A percentile compares a stretch with the other conserved stretches of the same genome.
Evolutionary conservation across 2,329 filamentous ascomycete genomes (phyloP).

Genomic region (Chalaropsis ovoidea): DNA sequence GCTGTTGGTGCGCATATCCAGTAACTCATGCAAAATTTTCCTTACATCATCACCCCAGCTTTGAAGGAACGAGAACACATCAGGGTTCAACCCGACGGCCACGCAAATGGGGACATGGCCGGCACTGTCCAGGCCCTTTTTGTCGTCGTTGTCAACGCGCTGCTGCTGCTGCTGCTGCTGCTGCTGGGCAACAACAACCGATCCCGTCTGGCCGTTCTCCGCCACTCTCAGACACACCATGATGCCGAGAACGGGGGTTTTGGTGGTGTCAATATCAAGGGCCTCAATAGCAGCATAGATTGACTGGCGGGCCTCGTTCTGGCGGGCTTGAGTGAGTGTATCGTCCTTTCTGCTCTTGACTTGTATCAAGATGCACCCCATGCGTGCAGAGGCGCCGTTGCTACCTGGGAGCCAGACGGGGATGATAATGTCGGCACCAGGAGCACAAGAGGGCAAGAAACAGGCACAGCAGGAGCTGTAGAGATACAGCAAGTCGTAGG

Average conservation of each 20-base stretch:
- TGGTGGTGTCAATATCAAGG: not conserved
- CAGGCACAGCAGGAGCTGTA: not conserved
- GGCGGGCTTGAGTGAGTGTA: not conserved
- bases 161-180: too few relatives aligned
- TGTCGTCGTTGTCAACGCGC: too few relatives aligned
- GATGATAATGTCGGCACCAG: conserved; percentile 5
- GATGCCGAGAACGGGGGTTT: not conserved
- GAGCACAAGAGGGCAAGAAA: not conserved
- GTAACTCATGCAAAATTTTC: too few relatives aligned
- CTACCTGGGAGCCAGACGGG: not conserved
- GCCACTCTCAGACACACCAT: not conserved
- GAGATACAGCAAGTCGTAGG: not conserved
- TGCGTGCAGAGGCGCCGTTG: not conserved
- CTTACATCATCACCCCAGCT: too few relatives aligned
- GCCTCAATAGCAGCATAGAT: not conserved
- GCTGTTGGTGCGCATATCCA: too few relatives aligned
- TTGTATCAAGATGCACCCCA: not conserved
- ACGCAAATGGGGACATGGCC: too few relatives aligned
- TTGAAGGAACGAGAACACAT: too few relatives aligned
- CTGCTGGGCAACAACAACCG: too few relatives aligned
- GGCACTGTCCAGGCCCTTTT: too few relatives aligned
- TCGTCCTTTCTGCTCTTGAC: not conserved
- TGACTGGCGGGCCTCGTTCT: not conserved
- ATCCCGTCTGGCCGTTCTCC: too few relatives aligned
- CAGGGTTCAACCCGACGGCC: too few relatives aligned